A percentile compares a stretch with the other conserved stretches of the same genome.
Conservation (phyloP, 164 flowering plant genomes). For the Dillenia suffruticosa region DNA sequence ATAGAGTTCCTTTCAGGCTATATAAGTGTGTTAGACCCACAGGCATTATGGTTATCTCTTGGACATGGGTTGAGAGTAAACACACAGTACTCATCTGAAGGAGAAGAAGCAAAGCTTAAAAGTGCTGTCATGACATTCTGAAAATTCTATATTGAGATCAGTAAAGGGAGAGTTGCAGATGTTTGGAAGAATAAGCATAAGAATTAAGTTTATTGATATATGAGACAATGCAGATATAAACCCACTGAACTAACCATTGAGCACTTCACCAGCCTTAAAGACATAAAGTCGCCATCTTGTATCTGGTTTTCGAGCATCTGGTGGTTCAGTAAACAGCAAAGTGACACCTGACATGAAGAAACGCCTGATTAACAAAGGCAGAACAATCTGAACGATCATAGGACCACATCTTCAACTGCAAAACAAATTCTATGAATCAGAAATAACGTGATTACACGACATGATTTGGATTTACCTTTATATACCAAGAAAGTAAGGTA, state of each 20-base stretch:
- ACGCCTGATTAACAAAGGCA: conserved; percentile 20
- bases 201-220: too few relatives aligned
- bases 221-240: background rate
- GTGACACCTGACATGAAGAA: conserved; percentile 68
- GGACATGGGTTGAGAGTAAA: too few relatives aligned
- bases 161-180: too few relatives aligned
- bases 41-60: too few relatives aligned
- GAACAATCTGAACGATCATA: conserved; percentile 16
- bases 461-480: background rate
- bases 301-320: conserved; percentile 88
- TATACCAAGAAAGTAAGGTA: background rate
- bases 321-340: conserved; percentile 82
- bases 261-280: conserved; percentile 88
- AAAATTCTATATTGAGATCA: too few relatives aligned
- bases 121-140: too few relatives aligned
- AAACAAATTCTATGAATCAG: conserved; percentile 2
- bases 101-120: too few relatives aligned
- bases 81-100: too few relatives aligned
- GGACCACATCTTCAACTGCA: conserved; percentile 17
- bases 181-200: too few relatives aligned
- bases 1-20: too few relatives aligned
- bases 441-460: background rate
- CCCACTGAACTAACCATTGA: conserved; percentile 50
- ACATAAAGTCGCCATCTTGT: conserved; percentile 95
- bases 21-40: too few relatives aligned